Evolutionary conservation across 306 rosid genomes (phyloP).

Genomic region (Carpinus fangiana): DNA sequence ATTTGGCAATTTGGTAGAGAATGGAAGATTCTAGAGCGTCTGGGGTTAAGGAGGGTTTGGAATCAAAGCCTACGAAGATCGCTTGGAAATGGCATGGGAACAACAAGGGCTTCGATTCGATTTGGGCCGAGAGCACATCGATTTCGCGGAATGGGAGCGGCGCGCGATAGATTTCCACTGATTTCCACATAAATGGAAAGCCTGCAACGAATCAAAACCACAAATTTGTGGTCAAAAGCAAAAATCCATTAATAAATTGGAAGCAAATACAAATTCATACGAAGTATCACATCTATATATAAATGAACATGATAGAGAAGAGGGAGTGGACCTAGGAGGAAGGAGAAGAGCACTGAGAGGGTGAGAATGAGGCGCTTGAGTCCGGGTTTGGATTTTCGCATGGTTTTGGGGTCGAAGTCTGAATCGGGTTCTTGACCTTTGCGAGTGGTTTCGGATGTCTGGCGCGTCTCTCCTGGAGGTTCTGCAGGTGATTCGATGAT

Average conservation of each 20-base stretch:
- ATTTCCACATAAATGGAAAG: slow-evolving; percentile 76
- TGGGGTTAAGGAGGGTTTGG: slow-evolving; percentile 17
- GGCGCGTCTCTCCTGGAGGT: slow-evolving; percentile 22
- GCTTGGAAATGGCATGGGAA: slow-evolving; percentile 82
- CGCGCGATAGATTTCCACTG: slow-evolving; percentile 88
- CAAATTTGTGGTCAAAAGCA: neutral
- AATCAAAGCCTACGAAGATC: slow-evolving; percentile 64
- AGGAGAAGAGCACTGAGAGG: slow-evolving; percentile 70
- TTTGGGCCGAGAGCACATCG: slow-evolving; percentile 61
- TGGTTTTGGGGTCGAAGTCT: slow-evolving; percentile 50
- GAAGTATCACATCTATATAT: neutral
- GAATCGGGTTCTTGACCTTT: slow-evolving; percentile 8
- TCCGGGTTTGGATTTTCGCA: slow-evolving; percentile 80
- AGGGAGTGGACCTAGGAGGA: slow-evolving; percentile 57
- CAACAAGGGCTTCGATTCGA: slow-evolving; percentile 51
- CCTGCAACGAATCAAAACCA: slow-evolving; percentile 38
- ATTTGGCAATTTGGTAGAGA: slow-evolving; percentile 38
- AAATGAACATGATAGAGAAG: neutral
- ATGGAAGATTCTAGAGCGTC: slow-evolving; percentile 42
- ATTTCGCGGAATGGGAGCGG: slow-evolving; percentile 77
- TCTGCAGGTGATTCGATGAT: slow-evolving; percentile 43
- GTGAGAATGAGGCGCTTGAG: slow-evolving; percentile 69
- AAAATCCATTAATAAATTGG: neutral
- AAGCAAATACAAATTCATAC: neutral
- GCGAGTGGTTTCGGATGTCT: neutral